Conservation (phyloP, 1,284 basidiomycete genomes). For the Meripilus lineatus region DNA sequence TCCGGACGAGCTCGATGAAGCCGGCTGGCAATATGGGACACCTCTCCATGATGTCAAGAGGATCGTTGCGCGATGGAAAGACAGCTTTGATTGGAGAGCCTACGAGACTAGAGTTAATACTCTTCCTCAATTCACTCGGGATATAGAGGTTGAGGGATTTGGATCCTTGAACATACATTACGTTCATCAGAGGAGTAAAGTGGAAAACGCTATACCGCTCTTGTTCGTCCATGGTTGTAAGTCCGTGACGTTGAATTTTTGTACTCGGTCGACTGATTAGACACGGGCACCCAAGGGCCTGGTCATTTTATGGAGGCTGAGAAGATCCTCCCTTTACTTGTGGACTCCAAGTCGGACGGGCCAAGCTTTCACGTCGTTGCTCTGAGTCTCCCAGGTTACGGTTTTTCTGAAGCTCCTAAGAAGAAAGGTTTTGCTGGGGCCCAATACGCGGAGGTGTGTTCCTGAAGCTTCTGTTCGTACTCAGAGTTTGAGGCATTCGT, state of each 20-base stretch:
- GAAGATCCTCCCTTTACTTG: constrained; percentile 49
- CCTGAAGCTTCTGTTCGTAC: background rate
- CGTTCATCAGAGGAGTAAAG: constrained; percentile 32
- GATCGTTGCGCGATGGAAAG: constrained; percentile 34
- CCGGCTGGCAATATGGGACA: constrained; percentile 5
- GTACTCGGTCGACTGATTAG: background rate
- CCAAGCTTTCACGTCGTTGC: constrained; percentile 59
- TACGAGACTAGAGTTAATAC: constrained; percentile 36
- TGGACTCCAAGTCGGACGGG: constrained; percentile 32
- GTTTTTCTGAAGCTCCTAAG: constrained; percentile 44
- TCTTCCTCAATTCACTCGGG: constrained; percentile 40
- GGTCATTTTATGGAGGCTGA: constrained; percentile 52
- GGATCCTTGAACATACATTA: constrained; percentile 39
- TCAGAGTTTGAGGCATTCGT: background rate
- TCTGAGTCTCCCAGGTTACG: constrained; percentile 48
- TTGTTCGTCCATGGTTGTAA: constrained; percentile 45
- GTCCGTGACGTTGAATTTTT: constrained; percentile 14
- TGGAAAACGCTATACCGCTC: constrained; percentile 36
- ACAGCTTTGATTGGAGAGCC: constrained; percentile 38
- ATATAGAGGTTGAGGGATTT: constrained; percentile 33
- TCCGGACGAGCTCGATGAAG: constrained; percentile 42
- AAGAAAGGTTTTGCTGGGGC: constrained; percentile 30
- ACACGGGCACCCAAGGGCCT: constrained; percentile 41
- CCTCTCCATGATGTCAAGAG: constrained; percentile 27
- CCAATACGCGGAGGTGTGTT: constrained; percentile 14